A percentile compares a stretch with the other conserved stretches of the same genome.
Evolutionary conservation across 2,329 filamentous ascomycete genomes (phyloP).

Genomic region (Epichloe coenophiala): DNA sequence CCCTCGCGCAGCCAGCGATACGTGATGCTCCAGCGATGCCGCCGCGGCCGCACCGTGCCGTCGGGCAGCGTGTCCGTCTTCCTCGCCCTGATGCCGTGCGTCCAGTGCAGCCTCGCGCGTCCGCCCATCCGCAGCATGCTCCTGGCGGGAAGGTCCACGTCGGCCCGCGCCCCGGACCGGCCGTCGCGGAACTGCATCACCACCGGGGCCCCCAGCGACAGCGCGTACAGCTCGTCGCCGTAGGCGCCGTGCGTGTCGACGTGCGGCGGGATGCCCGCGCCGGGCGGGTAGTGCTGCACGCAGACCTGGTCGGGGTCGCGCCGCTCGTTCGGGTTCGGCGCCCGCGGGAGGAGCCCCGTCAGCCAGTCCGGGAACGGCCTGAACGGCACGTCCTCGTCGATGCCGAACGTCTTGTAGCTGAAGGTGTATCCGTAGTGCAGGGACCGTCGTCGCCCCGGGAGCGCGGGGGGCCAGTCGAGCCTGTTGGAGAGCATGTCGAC

Average conservation of each 20-base stretch:
- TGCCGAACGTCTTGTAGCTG: constrained; percentile 43
- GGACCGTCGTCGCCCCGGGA: constrained; percentile 5
- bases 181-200: constrained; percentile 30
- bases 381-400: constrained; percentile 31
- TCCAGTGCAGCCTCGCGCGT: constrained; percentile 39
- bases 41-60: constrained; percentile 28
- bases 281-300: constrained; percentile 46
- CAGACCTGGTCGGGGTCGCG: constrained; percentile 43
- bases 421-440: constrained; percentile 42
- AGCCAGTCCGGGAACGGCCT: constrained; percentile 39
- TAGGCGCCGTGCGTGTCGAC: constrained; percentile 40
- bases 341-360: constrained; percentile 33
- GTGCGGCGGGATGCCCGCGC: constrained; percentile 46
- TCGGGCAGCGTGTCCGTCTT: constrained; percentile 37
- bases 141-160: constrained; percentile 33
- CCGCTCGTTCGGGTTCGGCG: constrained; percentile 26
- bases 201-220: constrained; percentile 26
- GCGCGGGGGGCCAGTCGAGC: constrained; percentile 4
- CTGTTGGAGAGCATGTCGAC: constrained; percentile 13
- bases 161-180: constrained; percentile 16
- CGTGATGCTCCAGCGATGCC: constrained; percentile 40
- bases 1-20: constrained; percentile 37
- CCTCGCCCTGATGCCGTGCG: constrained; percentile 39
- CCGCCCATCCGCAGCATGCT: constrained; percentile 39
- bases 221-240: constrained; percentile 30